A percentile compares a stretch with the other conserved stretches of the same genome.
Conservation (phyloP, 164 flowering plant genomes). For the Platanus orientalis region DNA sequence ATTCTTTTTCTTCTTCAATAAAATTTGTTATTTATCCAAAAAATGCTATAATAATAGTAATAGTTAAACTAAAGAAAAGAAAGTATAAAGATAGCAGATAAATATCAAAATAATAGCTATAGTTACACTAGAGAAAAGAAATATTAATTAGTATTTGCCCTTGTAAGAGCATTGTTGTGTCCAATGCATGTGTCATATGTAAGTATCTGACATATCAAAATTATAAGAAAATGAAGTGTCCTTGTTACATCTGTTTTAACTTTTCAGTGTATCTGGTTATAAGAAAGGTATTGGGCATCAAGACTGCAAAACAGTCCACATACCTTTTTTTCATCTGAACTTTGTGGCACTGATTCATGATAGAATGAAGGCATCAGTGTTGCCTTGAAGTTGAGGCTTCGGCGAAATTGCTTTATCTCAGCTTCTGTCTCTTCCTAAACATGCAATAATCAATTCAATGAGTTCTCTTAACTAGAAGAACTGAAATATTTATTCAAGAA, state of each 20-base stretch:
- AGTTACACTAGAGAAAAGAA: no score
- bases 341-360: constrained; percentile 29
- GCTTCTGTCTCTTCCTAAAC: constrained; percentile 62
- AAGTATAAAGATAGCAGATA: no score
- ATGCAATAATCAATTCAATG: background rate
- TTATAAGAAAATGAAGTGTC: background rate
- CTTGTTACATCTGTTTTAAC: background rate
- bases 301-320: background rate
- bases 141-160: no score
- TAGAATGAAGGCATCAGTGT: constrained; percentile 79
- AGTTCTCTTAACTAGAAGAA: background rate
- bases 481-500: no score
- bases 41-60: no score
- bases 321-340: constrained; percentile 46
- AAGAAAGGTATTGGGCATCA: background rate
- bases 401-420: constrained; percentile 59
- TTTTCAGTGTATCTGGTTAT: background rate
- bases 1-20: no score
- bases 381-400: constrained; percentile 73
- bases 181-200: no score
- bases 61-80: no score
- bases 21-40: no score
- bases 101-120: no score
- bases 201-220: background rate
- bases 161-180: no score